These are phyloP conservation scores for Pyricularia grisea DNA, from an alignment of 2,329 filamentous ascomycete genomes.

Conservation along the genomic window DNA sequence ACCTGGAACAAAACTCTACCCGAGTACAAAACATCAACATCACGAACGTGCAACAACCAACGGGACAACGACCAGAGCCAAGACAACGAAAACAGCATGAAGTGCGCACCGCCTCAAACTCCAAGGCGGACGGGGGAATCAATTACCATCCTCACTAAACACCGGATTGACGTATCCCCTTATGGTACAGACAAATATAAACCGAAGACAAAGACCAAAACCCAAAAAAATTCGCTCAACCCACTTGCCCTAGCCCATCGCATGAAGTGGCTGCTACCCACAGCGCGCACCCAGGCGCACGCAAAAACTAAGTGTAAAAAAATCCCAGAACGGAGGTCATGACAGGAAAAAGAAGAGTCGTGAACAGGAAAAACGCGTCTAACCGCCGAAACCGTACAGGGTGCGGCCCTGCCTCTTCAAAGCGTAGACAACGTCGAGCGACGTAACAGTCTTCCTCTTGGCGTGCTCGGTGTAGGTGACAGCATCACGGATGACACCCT, in stretches of 20 bases:
- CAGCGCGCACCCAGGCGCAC: not conserved
- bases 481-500: constrained; percentile 66
- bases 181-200: not conserved
- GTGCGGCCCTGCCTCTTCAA: constrained; percentile 64
- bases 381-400: constrained; percentile 86
- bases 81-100: not conserved
- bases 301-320: not conserved
- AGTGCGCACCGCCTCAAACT: not conserved
- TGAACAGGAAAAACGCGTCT: constrained; percentile 26
- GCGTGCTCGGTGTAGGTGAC: constrained; percentile 74
- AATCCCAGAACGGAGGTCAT: not conserved
- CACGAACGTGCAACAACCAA: not conserved
- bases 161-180: not conserved
- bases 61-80: not conserved
- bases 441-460: constrained; percentile 73
- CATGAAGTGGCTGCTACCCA: not conserved
- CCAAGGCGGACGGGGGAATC: not conserved
- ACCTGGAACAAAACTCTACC: no score
- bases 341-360: not conserved
- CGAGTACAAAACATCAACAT: not conserved
- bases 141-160: not conserved
- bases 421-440: constrained; percentile 58
- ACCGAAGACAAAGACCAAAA: not conserved
- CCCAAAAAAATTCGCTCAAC: not conserved
- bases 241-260: not conserved